A percentile compares a stretch with the other conserved stretches of the same genome.
These are phyloP conservation scores for Citeromyces hawaiiensis DNA, from an alignment of 1,139 yeast genomes.

Conservation along the genomic window DNA sequence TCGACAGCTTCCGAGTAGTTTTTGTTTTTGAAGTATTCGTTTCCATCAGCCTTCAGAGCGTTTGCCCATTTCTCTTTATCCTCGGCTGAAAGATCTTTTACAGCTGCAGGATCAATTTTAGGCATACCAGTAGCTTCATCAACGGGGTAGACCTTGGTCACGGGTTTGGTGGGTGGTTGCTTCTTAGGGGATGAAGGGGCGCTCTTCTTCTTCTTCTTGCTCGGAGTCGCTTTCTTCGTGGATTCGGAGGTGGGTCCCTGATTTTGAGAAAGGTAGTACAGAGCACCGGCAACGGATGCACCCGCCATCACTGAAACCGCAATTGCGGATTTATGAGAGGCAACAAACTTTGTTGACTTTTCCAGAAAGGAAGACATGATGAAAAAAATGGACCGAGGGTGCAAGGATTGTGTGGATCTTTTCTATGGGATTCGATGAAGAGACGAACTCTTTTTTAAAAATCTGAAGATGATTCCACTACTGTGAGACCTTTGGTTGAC, in stretches of 20 bases:
- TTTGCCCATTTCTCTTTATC: conserved; percentile 61
- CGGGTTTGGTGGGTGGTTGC: conserved; percentile 17
- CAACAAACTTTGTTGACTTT: conserved; percentile 23
- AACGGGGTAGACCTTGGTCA: conserved; percentile 25
- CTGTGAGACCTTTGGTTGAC: too few species aligned
- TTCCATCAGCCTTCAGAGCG: conserved; percentile 83
- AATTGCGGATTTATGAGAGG: conserved; percentile 46
- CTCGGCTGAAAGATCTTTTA: conserved; percentile 31
- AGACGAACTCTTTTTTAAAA: too few species aligned
- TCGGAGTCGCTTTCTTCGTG: conserved; percentile 4
- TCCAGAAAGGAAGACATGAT: background rate
- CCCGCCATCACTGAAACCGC: conserved; percentile 49
- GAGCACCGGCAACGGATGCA: conserved; percentile 48
- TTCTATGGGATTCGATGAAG: too few species aligned
- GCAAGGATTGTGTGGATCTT: background rate
- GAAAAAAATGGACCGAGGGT: background rate
- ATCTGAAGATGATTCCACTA: too few species aligned
- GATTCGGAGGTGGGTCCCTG: conserved; percentile 7
- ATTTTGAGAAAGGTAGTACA: conserved; percentile 19
- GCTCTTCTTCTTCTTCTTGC: conserved; percentile 12
- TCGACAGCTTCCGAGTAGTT: conserved; percentile 61
- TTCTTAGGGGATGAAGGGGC: conserved; percentile 18
- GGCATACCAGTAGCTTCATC: conserved; percentile 41
- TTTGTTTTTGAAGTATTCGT: conserved; percentile 57
- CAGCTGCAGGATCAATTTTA: conserved; percentile 29